A percentile compares a stretch with the other conserved stretches of the same genome.
Evolutionary conservation across 768 basidiomycete species (phyloP).

Genomic region (Myochromella boudieri): DNA sequence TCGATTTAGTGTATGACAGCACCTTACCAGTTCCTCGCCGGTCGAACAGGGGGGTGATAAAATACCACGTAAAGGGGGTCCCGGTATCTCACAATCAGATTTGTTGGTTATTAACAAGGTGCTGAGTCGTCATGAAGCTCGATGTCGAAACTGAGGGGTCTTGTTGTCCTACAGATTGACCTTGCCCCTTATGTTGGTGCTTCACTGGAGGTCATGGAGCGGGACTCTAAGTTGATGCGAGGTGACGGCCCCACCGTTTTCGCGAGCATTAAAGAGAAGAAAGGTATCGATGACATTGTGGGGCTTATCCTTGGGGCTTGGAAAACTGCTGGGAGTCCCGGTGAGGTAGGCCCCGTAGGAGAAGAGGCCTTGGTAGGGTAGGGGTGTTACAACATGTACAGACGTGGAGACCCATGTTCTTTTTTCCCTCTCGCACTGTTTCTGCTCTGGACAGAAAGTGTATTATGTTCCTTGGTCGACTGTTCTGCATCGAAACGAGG

Average conservation of each 20-base stretch:
- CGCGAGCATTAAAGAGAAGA: slow-evolving; percentile 74
- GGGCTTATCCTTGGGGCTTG: slow-evolving; percentile 87
- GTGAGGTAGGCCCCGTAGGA: slow-evolving; percentile 50
- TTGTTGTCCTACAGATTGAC: slow-evolving; percentile 66
- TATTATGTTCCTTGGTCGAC: no score
- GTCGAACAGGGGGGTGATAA: slow-evolving; percentile 86
- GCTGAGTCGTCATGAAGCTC: slow-evolving; percentile 3
- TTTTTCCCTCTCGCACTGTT: no score
- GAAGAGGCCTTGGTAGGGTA: slow-evolving; percentile 30
- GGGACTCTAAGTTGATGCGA: slow-evolving; percentile 92
- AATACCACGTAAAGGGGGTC: slow-evolving; percentile 97
- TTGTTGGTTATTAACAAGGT: slow-evolving; percentile 95
- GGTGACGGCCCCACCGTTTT: slow-evolving; percentile 94
- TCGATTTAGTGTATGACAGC: background rate
- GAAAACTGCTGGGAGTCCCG: slow-evolving; percentile 78
- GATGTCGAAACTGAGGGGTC: background rate
- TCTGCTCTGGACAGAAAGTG: no score
- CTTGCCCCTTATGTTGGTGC: slow-evolving; percentile 91
- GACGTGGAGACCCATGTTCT: background rate
- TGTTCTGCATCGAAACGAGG: no score
- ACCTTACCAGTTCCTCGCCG: background rate
- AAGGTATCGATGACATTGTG: slow-evolving; percentile 80
- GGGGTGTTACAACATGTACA: no score
- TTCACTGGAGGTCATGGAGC: slow-evolving; percentile 91
- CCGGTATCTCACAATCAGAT: slow-evolving; percentile 96